Evolutionary conservation across 108 stramenopile genomes (phyloP).

Genomic region (Pseudonitzschia pungens): DNA sequence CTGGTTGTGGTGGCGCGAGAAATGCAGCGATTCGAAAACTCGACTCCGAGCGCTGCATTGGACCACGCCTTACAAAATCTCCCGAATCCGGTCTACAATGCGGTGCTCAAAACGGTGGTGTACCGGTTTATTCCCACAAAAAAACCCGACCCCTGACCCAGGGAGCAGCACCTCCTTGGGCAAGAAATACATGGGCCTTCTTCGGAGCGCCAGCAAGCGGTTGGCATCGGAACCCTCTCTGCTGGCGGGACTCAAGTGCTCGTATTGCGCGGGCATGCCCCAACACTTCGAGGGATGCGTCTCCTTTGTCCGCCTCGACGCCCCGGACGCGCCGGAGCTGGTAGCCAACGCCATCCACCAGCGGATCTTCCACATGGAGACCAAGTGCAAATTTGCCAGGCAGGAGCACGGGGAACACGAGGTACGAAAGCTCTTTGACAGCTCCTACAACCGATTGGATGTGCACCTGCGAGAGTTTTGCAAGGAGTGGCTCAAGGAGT

Average conservation of each 20-base stretch:
- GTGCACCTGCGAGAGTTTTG: background rate
- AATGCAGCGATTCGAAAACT: background rate
- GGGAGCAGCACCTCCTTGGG: background rate
- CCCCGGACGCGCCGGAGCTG: background rate
- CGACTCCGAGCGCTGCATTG: background rate
- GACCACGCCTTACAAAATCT: background rate
- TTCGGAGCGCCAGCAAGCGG: background rate
- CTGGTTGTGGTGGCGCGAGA: background rate
- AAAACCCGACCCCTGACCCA: background rate
- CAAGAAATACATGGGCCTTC: background rate
- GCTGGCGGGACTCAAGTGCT: background rate
- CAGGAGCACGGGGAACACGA: background rate
- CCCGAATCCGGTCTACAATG: background rate
- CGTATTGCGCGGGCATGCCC: background rate
- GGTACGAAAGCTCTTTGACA: background rate
- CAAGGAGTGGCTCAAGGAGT: background rate
- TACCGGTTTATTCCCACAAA: background rate
- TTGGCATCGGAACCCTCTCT: background rate
- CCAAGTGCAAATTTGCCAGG: background rate
- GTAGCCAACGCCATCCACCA: background rate
- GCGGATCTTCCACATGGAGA: background rate
- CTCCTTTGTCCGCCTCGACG: background rate
- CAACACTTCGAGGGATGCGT: background rate
- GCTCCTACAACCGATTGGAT: background rate
- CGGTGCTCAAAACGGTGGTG: background rate